Evolutionary conservation across 148 eudicot species (phyloP).

Genomic region (Simmondsia chinensis): DNA sequence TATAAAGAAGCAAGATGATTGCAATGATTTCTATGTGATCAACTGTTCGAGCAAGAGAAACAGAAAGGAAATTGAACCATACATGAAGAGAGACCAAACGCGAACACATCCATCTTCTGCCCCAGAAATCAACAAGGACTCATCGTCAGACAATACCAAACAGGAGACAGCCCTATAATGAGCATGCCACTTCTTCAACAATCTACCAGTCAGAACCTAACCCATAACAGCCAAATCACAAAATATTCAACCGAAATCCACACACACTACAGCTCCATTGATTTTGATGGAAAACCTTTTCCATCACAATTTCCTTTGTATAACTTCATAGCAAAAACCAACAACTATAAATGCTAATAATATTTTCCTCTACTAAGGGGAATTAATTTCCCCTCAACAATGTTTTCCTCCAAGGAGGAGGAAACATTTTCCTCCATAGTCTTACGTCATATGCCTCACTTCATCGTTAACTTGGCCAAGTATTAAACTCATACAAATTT

Average conservation of each 20-base stretch:
- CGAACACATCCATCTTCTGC: slow-evolving; percentile 83
- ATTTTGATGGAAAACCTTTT: neutral
- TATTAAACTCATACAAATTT: too few species aligned
- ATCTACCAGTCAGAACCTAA: slow-evolving; percentile 69
- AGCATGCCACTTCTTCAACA: slow-evolving; percentile 88
- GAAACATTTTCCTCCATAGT: too few species aligned
- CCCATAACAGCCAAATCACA: neutral
- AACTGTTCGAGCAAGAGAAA: neutral
- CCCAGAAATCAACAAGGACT: slow-evolving; percentile 78
- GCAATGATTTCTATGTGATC: too few species aligned
- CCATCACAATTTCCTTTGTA: neutral
- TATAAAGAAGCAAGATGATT: too few species aligned
- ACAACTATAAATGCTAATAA: too few species aligned
- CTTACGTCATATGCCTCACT: too few species aligned
- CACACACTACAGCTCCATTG: neutral
- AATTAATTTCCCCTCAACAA: too few species aligned
- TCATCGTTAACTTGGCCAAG: too few species aligned
- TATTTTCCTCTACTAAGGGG: too few species aligned
- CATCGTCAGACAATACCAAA: slow-evolving; percentile 58
- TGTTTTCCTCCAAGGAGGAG: too few species aligned
- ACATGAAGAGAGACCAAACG: slow-evolving; percentile 83
- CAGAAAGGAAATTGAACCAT: slow-evolving; percentile 6
- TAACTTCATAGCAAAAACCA: neutral
- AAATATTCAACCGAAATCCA: neutral
- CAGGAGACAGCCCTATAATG: slow-evolving; percentile 75